These are phyloP conservation scores for Hymenoscyphus infarciens DNA, from an alignment of 2,329 filamentous ascomycete genomes.

Conservation along the genomic window DNA sequence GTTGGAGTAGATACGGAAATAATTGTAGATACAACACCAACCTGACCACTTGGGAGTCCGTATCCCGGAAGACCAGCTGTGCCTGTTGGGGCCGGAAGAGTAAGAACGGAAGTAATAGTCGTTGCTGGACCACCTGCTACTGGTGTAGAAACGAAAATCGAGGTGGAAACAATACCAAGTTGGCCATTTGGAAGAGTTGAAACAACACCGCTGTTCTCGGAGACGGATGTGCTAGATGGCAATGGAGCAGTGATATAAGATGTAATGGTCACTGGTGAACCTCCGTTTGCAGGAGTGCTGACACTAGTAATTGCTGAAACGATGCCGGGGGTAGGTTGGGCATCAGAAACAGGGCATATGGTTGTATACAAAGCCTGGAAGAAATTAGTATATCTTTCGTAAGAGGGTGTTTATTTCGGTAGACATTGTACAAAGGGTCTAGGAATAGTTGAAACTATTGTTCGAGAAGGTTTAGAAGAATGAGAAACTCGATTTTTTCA, in stretches of 20 bases:
- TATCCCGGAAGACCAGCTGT: background rate
- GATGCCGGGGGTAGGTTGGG: background rate
- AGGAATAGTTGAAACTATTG: too few species aligned
- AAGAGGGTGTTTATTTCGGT: too few species aligned
- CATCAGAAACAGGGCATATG: background rate
- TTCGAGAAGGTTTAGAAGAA: too few species aligned
- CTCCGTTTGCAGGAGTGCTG: background rate
- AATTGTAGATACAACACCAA: background rate
- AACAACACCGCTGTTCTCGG: background rate
- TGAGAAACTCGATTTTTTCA: too few species aligned
- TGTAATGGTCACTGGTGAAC: background rate
- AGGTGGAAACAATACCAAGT: constrained; percentile 4
- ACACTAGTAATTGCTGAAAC: background rate
- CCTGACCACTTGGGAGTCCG: background rate
- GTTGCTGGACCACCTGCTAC: background rate
- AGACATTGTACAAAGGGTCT: background rate
- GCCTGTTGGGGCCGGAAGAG: background rate
- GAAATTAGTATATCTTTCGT: background rate
- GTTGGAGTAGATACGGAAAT: background rate
- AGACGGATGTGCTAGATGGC: background rate
- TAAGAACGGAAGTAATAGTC: background rate
- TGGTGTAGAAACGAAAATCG: background rate
- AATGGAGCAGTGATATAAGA: background rate
- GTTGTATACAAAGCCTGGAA: background rate
- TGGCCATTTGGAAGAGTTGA: background rate